Evolutionary conservation across 148 eudicot genomes (phyloP).

Genomic region (Chenopodium berlandieri): DNA sequence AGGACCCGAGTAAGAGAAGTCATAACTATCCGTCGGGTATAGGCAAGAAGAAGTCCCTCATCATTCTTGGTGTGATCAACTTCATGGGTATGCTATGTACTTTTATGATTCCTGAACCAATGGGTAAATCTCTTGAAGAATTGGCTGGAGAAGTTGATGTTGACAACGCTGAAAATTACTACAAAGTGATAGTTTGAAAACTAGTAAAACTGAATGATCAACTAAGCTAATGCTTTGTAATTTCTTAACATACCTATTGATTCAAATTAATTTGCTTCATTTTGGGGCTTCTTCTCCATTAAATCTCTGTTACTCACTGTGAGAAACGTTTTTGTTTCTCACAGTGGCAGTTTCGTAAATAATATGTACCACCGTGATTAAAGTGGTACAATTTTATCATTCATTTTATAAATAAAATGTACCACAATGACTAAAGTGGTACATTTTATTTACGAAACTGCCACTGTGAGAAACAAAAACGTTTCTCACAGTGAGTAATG

Average conservation of each 20-base stretch:
- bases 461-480: too few relatives aligned
- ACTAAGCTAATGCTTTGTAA: not conserved
- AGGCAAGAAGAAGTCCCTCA: constrained; percentile 30
- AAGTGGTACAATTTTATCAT: too few relatives aligned
- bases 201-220: not conserved
- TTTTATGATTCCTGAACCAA: constrained; percentile 52
- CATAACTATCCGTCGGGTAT: constrained; percentile 32
- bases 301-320: too few relatives aligned
- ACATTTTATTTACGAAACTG: too few relatives aligned
- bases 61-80: constrained; percentile 38
- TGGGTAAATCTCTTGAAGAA: constrained; percentile 58
- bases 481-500: too few relatives aligned
- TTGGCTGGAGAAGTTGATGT: constrained; percentile 28
- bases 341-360: too few relatives aligned
- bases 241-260: not conserved
- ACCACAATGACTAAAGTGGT: too few relatives aligned
- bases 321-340: too few relatives aligned
- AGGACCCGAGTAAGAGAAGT: constrained; percentile 15
- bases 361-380: too few relatives aligned
- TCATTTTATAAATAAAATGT: too few relatives aligned
- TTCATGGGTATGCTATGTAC: constrained; percentile 49
- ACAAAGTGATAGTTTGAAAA: not conserved
- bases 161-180: constrained; percentile 8
- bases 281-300: too few relatives aligned
- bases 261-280: too few relatives aligned